A percentile compares a stretch with the other conserved stretches of the same genome.
phyloP scores from a whole-genome alignment of 2,329 filamentous ascomycete species.

The Capronia coronata region DNA sequence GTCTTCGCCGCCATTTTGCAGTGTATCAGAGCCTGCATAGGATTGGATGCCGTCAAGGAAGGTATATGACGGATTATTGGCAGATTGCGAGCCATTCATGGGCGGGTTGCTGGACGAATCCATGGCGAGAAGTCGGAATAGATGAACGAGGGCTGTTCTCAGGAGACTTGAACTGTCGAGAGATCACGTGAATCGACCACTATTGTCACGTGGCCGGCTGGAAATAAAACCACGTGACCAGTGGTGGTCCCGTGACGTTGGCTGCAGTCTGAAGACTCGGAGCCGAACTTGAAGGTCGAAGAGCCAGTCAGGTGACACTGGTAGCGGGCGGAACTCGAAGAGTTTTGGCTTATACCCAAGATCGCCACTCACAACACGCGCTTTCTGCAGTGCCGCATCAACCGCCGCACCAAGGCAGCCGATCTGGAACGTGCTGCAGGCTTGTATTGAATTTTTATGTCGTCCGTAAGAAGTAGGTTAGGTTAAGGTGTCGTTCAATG shows the following conservation, averaged over 20 bases:
- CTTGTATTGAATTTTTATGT: conserved; percentile 12
- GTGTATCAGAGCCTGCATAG: conserved; percentile 8
- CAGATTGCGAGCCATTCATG: conserved; percentile 17
- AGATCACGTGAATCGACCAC: not conserved
- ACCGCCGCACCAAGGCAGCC: conserved; percentile 7
- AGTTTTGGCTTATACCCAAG: conserved; percentile 20
- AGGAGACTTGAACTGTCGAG: too few species aligned
- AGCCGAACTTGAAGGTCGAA: conserved; percentile 4
- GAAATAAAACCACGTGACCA: conserved; percentile 1
- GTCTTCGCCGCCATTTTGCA: conserved; percentile 22
- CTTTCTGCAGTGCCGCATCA: conserved; percentile 17
- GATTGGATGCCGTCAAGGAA: conserved; percentile 22
- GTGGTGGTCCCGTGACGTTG: not conserved
- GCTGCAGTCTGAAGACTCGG: not conserved
- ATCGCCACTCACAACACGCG: conserved; percentile 24
- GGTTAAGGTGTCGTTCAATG: conserved; percentile 1
- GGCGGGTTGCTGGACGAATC: conserved; percentile 16
- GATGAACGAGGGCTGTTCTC: not conserved
- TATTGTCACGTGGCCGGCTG: not conserved
- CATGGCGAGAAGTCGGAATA: conserved; percentile 8
- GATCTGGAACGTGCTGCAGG: conserved; percentile 7
- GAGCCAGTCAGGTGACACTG: too few species aligned
- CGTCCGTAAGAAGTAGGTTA: conserved; percentile 7
- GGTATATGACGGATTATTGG: conserved; percentile 13
- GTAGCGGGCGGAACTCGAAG: too few species aligned